phyloP scores from a whole-genome alignment of 345 rosid genomes.

The Gossypium stocksii region DNA sequence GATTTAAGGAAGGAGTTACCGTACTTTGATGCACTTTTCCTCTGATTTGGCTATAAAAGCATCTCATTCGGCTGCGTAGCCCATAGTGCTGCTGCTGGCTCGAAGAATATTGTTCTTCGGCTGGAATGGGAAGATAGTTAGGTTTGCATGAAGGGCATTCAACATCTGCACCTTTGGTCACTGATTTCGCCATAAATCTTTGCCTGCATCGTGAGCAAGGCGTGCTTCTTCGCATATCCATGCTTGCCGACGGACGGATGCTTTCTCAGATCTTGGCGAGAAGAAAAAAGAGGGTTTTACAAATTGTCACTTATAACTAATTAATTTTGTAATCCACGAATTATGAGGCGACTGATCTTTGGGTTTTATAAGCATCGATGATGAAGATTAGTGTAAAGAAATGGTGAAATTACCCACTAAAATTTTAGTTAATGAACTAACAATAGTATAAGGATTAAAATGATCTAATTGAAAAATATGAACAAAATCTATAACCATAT shows the following conservation, averaged over 20 bases:
- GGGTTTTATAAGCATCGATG: not conserved
- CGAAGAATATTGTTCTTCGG: not conserved
- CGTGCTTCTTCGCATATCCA: not conserved
- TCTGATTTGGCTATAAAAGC: not conserved
- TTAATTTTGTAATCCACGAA: not conserved
- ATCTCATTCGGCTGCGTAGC: not conserved
- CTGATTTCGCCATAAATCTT: not conserved
- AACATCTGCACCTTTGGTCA: not conserved
- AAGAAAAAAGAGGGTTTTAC: not conserved
- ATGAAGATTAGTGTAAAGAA: not conserved
- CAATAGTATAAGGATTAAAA: too few relatives aligned
- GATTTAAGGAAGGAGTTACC: constrained; percentile 9
- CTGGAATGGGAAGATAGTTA: not conserved
- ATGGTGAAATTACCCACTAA: too few relatives aligned
- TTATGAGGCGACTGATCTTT: not conserved
- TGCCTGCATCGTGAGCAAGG: not conserved
- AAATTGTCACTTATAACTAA: not conserved
- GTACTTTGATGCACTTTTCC: not conserved
- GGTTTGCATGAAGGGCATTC: constrained; percentile 2
- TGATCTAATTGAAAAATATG: too few relatives aligned
- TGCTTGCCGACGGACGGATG: not conserved
- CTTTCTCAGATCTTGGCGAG: not conserved
- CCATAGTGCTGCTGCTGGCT: not conserved
- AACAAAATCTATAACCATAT: too few relatives aligned
- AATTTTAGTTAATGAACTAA: too few relatives aligned